These are phyloP conservation scores for Boletus subcaerulescens DNA, from an alignment of 768 basidiomycete species.

Conservation along the genomic window DNA sequence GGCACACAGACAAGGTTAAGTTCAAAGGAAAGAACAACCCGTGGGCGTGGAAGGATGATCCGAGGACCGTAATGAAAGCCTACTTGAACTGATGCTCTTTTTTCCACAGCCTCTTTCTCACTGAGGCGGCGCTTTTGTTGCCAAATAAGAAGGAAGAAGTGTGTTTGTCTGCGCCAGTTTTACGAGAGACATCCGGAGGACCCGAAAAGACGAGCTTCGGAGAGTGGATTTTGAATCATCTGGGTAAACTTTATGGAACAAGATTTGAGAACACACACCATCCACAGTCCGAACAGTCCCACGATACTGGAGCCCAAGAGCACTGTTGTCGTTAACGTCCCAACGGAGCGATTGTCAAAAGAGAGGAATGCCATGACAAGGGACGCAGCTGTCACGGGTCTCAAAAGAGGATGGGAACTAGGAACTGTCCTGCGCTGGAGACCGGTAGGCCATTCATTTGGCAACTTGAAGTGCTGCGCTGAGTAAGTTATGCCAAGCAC, in stretches of 20 bases:
- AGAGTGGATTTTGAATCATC: conserved; percentile 11
- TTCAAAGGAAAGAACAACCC: conserved; percentile 13
- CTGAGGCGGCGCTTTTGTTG: conserved; percentile 64
- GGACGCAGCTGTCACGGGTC: conserved; percentile 54
- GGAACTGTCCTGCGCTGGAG: conserved; percentile 26
- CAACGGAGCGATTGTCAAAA: conserved; percentile 59
- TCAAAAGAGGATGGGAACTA: conserved; percentile 59
- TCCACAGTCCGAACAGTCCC: conserved; percentile 70
- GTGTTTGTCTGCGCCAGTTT: conserved; percentile 78
- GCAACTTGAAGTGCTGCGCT: conserved; percentile 35
- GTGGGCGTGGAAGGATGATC: conserved; percentile 19
- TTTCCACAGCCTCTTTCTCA: conserved; percentile 58
- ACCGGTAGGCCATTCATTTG: conserved; percentile 37
- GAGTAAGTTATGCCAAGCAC: conserved; percentile 2
- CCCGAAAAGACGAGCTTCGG: conserved; percentile 60
- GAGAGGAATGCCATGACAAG: conserved; percentile 58
- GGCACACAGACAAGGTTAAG: conserved; percentile 27
- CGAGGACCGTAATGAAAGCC: conserved; percentile 14
- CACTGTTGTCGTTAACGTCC: conserved; percentile 52
- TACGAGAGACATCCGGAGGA: conserved; percentile 55
- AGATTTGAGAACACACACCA: conserved; percentile 48
- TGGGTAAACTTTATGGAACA: conserved; percentile 7
- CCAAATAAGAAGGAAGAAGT: conserved; percentile 80
- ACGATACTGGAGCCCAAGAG: conserved; percentile 49
- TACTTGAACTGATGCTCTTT: conserved; percentile 33